These are phyloP conservation scores for Brassica incana DNA, from an alignment of 345 rosid genomes.

Conservation along the genomic window DNA sequence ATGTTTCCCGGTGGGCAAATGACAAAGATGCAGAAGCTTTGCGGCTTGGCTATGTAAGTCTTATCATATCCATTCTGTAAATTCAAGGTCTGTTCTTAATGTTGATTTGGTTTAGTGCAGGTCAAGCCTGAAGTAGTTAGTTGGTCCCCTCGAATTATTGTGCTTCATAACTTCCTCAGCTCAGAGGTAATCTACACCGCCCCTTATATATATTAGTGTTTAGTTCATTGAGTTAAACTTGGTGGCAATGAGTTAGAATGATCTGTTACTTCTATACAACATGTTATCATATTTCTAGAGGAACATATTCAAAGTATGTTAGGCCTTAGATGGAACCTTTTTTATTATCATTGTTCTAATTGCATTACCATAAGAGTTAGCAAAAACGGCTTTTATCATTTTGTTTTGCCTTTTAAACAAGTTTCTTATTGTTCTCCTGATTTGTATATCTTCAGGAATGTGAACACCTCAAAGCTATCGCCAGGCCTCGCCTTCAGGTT, in stretches of 20 bases:
- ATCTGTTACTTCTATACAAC: background rate
- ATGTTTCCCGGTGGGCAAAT: constrained; percentile 59
- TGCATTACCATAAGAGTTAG: background rate
- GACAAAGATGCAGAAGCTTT: constrained; percentile 79
- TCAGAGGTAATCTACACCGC: constrained; percentile 58
- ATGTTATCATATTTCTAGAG: background rate
- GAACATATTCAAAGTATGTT: background rate
- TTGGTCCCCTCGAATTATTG: constrained; percentile 89
- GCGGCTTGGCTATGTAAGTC: constrained; percentile 86
- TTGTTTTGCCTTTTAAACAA: background rate
- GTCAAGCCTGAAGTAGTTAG: constrained; percentile 91
- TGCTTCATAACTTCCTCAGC: constrained; percentile 86
- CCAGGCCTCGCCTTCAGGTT: constrained; percentile 70
- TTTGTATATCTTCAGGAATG: constrained; percentile 65
- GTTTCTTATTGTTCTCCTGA: background rate
- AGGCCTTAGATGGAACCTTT: background rate
- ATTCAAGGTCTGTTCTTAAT: constrained; percentile 16
- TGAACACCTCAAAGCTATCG: constrained; percentile 81
- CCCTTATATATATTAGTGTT: background rate
- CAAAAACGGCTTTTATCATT: background rate
- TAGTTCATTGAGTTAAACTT: background rate
- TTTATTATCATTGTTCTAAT: background rate
- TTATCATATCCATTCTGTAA: constrained; percentile 12
- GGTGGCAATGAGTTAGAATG: background rate
- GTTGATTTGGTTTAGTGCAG: constrained; percentile 48